Base-by-base conservation (phyloP, 2,329 filamentous ascomycete genomes). In the Eutypa lata region DNA sequence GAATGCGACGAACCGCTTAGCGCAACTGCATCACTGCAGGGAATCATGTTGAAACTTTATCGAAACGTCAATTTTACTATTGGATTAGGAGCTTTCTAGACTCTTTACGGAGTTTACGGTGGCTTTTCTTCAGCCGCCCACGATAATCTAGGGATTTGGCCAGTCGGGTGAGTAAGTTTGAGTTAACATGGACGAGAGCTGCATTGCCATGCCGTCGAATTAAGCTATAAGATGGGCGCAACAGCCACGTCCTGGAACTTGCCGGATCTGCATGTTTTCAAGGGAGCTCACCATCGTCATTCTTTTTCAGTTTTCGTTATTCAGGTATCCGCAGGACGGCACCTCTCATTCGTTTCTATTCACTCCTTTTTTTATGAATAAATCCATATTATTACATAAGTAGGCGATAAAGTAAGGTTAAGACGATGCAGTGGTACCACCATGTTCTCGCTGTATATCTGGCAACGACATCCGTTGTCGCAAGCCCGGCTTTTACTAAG, bases 401-500 rank as follows among this genome's bases (percentile, higher is more conserved):
- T n/a, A 18, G n/a, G n/a, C n/a, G n/a, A n/a, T n/a, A n/a, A n/a
- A n/a, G n/a, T n/a, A n/a, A n/a, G 26, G 19, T 10, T 11, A 42
- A 18, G 19, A 42, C 19, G 38, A 18, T 42, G 5, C 38, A 42
- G 38, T 42, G 16, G 19, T 43, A 6, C 24, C 10, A 40, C 7
- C 7, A 26, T 49, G 16, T 65, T 48, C 52, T 67, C 43, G 42
- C 57, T 52, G 50, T 47, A 19, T 49, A 57, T 24, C 18, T 43
- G 26, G 53, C 54, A 14, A 16, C 60, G n/a, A n/a, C 26, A 21
- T 53, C 57, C 38, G 38, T 42, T 37, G 55, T 58, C 14, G 60
- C 65, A 33, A 58, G 60, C 21, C 65, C 65, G 6, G 47, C 55
- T 31, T 10, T 31, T 31, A 31, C 26, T 5, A 45, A 64, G n/a